Base-by-base conservation (phyloP, 164 flowering plant species). In the Warburgia ugandensis region DNA sequence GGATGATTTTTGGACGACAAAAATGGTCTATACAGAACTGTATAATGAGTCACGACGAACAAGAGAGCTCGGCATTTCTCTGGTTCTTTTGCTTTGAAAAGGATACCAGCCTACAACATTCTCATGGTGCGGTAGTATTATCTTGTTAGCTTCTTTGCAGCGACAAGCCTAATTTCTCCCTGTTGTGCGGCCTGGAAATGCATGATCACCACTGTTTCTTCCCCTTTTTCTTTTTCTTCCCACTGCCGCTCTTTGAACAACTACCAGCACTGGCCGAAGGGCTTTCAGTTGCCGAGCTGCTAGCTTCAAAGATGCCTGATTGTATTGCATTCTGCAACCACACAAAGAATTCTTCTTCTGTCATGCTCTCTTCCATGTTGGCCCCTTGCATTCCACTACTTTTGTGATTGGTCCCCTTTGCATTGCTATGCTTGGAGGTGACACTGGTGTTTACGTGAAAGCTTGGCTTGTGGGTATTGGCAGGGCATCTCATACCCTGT, bases 401-500 rank as follows among this genome's bases (percentile, higher is more conserved):
- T 49, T 71, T 69, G 52, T 72, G 85, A 50, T 68, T 62, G 4
- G 70, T 44, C 59, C 78, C 87, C 47, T 71, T 74, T 29, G 69
- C 59, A 27, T 52, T 39, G 48, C 40, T 55, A 29, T 77, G 80
- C 71, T 80, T 91, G 13, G 84, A 70, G 21, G 73, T 73, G 8
- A 84, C 50, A 56, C 74, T 88, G 19, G 94, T 84, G 72, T 86
- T 92, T 28, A 86, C 99, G 54, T 89, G 97, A 57, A 92, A 92
- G 61, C 83, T 89, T 33, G 99, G 94, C 60, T 82, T 88, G 80
- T 92, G 97, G 29, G 82, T 73, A 68, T 89, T 92, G 30, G 81
- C 77, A 25, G 87, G 80, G 52, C 95, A 92, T 73, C 89, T 80
- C 99, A 92, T 92, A 45, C 94, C 99, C 99, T 92, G 79, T 40